Conservation (phyloP, 1,284 basidiomycete species). For the Neonothopanus nambi region DNA sequence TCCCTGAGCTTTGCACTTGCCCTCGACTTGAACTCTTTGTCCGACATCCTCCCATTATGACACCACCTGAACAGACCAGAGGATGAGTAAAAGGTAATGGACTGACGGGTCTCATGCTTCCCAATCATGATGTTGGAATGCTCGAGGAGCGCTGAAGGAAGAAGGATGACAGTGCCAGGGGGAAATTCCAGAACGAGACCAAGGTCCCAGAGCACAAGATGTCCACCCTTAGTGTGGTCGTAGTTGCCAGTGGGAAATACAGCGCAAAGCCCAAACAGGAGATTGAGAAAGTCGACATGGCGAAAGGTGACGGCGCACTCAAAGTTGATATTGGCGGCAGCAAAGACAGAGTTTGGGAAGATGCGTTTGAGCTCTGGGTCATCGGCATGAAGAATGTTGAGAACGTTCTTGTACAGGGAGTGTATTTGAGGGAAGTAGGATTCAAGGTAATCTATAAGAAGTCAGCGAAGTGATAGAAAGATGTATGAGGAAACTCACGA, state of each 20-base stretch:
- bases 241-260: background rate
- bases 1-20: background rate
- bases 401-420: background rate
- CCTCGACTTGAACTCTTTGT: slow-evolving; percentile 1
- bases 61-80: slow-evolving; percentile 1
- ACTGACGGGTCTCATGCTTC: background rate
- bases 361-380: background rate
- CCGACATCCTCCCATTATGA: slow-evolving; percentile 3
- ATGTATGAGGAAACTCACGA: background rate
- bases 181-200: slow-evolving; percentile 5
- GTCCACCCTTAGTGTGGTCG: background rate
- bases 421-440: slow-evolving; percentile 1
- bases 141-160: slow-evolving; percentile 1
- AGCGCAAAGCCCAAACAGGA: slow-evolving; percentile 1
- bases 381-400: background rate
- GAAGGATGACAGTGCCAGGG: background rate
- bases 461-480: background rate
- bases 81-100: slow-evolving; percentile 1
- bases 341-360: background rate
- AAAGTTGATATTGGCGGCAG: slow-evolving; percentile 1
- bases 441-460: background rate
- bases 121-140: background rate
- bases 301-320: background rate
- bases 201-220: slow-evolving; percentile 5
- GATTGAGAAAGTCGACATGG: slow-evolving; percentile 2